These are phyloP conservation scores for Penicillium ochrochloron DNA, from an alignment of 495 filamentous ascomycete species.

Conservation along the genomic window DNA sequence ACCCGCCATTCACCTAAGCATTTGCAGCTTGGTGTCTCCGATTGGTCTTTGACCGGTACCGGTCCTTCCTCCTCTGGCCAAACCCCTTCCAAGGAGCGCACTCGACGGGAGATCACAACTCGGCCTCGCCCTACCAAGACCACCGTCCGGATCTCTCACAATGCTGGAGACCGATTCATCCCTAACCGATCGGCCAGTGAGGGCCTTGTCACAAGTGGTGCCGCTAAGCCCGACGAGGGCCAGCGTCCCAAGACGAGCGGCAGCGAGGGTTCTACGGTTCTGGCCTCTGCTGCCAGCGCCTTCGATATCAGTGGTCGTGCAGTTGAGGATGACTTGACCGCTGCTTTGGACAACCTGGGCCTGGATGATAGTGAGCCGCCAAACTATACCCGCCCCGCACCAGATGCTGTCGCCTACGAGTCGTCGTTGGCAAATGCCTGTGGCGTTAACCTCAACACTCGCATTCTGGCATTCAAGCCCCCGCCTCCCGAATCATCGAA, in stretches of 20 bases:
- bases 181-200: conserved; percentile 90
- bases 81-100: conserved; percentile 69
- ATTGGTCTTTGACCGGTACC: conserved; percentile 88
- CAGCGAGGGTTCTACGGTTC: conserved; percentile 69
- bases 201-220: conserved; percentile 78
- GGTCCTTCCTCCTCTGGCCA: conserved; percentile 65
- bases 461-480: conserved; percentile 98
- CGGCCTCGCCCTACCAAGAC: conserved; percentile 68
- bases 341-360: conserved; percentile 77
- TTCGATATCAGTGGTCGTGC: conserved; percentile 66
- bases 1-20: conserved; percentile 69
- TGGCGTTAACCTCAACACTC: conserved; percentile 88
- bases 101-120: conserved; percentile 62
- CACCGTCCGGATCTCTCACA: conserved; percentile 73
- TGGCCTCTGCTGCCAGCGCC: conserved; percentile 68
- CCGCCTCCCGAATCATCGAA: conserved; percentile 95
- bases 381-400: conserved; percentile 74
- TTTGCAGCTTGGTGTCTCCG: conserved; percentile 90
- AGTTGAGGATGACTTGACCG: conserved; percentile 75
- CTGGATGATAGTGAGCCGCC: conserved; percentile 65
- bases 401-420: conserved; percentile 88
- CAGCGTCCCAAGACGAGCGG: conserved; percentile 70
- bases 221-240: conserved; percentile 77
- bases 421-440: conserved; percentile 90
- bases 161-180: conserved; percentile 92